Percentiles rank a stretch among this genome's conserved stretches.
phyloP scores from a whole-genome alignment of 495 filamentous ascomycete genomes.

The Xylaria bambusicola region DNA sequence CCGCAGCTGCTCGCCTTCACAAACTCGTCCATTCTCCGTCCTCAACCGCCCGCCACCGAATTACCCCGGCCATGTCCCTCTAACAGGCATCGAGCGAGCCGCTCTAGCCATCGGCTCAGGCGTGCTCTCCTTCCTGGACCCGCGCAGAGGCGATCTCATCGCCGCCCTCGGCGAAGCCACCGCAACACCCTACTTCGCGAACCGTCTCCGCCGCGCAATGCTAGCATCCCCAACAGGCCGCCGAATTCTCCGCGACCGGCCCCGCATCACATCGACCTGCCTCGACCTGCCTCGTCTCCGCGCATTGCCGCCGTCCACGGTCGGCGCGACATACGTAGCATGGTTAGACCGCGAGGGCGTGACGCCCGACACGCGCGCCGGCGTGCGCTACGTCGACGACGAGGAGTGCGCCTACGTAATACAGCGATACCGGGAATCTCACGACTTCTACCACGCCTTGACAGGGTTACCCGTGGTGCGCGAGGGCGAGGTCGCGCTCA shows the following conservation, averaged over 20 bases:
- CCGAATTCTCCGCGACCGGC: conserved; percentile 85
- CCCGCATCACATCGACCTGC: conserved; percentile 80
- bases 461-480: conserved; percentile 88
- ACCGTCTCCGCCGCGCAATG: conserved; percentile 90
- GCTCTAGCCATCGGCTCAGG: conserved; percentile 83
- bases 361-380: conserved; percentile 80
- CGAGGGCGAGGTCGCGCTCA: conserved; percentile 92
- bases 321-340: conserved; percentile 79
- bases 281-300: conserved; percentile 73
- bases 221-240: conserved; percentile 80
- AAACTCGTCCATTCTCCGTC: conserved; percentile 60
- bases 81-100: conserved; percentile 73
- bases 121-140: conserved; percentile 75
- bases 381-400: conserved; percentile 88
- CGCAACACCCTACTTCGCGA: conserved; percentile 92
- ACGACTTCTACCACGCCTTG: conserved; percentile 97
- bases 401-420: conserved; percentile 96
- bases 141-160: conserved; percentile 85
- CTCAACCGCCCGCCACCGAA: conserved; percentile 79
- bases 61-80: conserved; percentile 91
- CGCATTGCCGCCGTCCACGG: conserved; percentile 66
- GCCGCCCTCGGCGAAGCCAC: conserved; percentile 92
- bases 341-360: conserved; percentile 95
- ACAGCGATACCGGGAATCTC: conserved; percentile 96
- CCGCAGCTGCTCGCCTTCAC: neutral